phyloP scores from a whole-genome alignment of 1,284 basidiomycete genomes.

The Agaricales sp. region DNA sequence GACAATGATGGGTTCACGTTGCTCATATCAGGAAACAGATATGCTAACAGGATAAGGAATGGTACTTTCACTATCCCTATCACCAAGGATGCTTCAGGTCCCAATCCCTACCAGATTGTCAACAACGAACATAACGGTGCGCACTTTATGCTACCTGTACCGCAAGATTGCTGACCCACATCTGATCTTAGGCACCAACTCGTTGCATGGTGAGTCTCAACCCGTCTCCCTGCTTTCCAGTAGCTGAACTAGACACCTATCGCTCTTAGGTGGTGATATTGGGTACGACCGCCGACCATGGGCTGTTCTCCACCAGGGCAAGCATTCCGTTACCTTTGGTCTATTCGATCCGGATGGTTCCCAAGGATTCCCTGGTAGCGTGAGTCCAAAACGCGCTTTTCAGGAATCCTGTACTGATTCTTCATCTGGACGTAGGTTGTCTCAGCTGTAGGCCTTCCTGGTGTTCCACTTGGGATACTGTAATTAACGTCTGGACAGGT shows the following conservation, averaged over 20 bases:
- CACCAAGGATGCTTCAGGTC: conserved; percentile 28
- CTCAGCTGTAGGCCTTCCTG: conserved; percentile 19
- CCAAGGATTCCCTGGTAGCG: conserved; percentile 37
- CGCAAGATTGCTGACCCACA: conserved; percentile 1
- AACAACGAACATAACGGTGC: conserved; percentile 31
- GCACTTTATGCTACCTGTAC: background rate
- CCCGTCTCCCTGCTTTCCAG: background rate
- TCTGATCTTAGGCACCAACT: background rate
- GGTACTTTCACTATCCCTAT: conserved; percentile 38
- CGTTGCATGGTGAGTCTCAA: background rate
- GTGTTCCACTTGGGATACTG: background rate
- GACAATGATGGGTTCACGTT: background rate
- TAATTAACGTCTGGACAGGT: background rate
- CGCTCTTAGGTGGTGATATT: conserved; percentile 23
- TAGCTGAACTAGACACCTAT: background rate
- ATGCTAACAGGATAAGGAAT: conserved; percentile 35
- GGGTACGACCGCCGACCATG: conserved; percentile 33
- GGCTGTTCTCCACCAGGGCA: conserved; percentile 20
- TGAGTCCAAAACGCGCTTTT: conserved; percentile 8
- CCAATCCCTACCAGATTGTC: conserved; percentile 27
- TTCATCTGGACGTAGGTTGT: conserved; percentile 7
- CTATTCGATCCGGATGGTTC: conserved; percentile 30
- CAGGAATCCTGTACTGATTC: background rate
- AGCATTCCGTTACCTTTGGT: conserved; percentile 27
- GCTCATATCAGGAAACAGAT: conserved; percentile 14